phyloP scores from a whole-genome alignment of 805 yeast genomes.

The Phaffomyces opuntiae region DNA sequence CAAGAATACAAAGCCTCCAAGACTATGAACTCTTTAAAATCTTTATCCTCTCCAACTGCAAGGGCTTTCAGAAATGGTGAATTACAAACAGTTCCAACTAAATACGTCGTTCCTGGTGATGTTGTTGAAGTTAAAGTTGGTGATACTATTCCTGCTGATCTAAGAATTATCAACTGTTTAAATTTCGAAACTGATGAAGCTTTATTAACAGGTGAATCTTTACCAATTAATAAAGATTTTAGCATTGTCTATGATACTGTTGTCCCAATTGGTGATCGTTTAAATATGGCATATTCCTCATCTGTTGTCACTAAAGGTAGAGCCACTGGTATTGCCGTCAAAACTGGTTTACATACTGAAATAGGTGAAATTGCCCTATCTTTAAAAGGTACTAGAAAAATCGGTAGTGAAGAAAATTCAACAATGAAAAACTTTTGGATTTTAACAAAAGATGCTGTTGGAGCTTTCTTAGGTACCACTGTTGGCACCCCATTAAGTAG shows the following conservation, averaged over 20 bases:
- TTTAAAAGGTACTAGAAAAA: constrained; percentile 37
- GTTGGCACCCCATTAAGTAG: constrained; percentile 81
- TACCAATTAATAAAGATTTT: constrained; percentile 53
- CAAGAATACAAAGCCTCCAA: constrained; percentile 73
- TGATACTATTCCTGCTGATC: constrained; percentile 71
- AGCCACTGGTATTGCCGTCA: constrained; percentile 58
- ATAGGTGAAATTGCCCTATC: constrained; percentile 69
- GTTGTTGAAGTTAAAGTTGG: constrained; percentile 57
- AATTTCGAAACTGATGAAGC: constrained; percentile 73
- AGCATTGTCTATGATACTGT: constrained; percentile 31
- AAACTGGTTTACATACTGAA: constrained; percentile 67
- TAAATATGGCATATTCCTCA: constrained; percentile 66
- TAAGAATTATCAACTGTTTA: constrained; percentile 48
- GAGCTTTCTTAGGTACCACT: constrained; percentile 66
- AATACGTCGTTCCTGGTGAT: constrained; percentile 70
- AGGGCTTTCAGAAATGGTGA: constrained; percentile 55
- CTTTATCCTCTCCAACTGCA: constrained; percentile 66
- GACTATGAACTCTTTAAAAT: constrained; percentile 68
- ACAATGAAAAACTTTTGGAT: constrained; percentile 27
- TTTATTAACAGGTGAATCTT: constrained; percentile 57
- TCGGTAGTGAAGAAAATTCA: constrained; percentile 37
- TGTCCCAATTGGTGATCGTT: constrained; percentile 65
- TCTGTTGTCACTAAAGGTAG: constrained; percentile 70
- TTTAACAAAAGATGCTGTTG: constrained; percentile 48
- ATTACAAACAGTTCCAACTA: constrained; percentile 50